These are phyloP conservation scores for Diutina ranongensis DNA, from an alignment of 1,139 yeast genomes.

Conservation along the genomic window DNA sequence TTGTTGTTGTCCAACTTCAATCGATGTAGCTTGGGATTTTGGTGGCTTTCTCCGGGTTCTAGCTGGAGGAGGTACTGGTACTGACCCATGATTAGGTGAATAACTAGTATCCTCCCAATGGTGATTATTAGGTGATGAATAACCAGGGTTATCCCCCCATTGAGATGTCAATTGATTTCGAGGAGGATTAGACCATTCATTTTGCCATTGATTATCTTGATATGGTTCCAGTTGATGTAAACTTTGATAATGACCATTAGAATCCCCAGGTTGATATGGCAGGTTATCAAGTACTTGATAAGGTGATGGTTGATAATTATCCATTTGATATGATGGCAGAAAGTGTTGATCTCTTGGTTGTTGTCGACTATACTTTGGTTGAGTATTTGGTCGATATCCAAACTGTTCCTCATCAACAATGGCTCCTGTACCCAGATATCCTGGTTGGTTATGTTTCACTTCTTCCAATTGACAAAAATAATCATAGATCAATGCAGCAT, in stretches of 20 bases:
- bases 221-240: not conserved
- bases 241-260: not conserved
- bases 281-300: not conserved
- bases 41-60: not conserved
- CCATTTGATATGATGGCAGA: not conserved
- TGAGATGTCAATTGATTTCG: too few relatives aligned
- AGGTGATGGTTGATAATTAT: not conserved
- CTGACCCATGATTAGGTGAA: not conserved
- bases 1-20: constrained; percentile 1
- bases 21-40: not conserved
- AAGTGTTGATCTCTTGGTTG: not conserved
- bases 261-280: not conserved
- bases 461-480: constrained; percentile 28
- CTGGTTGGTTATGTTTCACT: constrained; percentile 10
- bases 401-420: not conserved
- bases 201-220: not conserved
- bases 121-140: not conserved
- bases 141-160: too few relatives aligned
- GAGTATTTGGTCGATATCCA: not conserved
- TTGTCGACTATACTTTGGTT: not conserved
- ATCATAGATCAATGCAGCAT: constrained; percentile 64
- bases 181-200: too few relatives aligned
- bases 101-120: not conserved
- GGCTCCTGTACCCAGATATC: not conserved
- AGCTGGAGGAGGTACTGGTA: not conserved